These are phyloP conservation scores for Malus hybrid DNA, from an alignment of 331 rosid genomes.

Conservation along the genomic window DNA sequence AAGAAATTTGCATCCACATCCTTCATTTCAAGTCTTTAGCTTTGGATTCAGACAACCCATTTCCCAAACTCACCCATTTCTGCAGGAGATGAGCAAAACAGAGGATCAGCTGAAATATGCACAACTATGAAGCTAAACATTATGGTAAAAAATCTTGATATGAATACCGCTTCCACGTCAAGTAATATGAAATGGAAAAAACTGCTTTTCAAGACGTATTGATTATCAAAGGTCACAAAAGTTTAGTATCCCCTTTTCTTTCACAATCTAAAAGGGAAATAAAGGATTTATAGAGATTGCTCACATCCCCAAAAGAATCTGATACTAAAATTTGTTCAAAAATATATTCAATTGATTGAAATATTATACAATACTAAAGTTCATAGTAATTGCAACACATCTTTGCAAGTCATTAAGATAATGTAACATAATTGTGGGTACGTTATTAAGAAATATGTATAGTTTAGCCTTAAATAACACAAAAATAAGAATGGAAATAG, in stretches of 20 bases:
- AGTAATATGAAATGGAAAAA: no score
- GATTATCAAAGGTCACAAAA: neutral
- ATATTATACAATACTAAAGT: neutral
- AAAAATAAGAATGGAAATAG: neutral
- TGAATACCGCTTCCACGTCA: neutral
- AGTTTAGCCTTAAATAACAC: neutral
- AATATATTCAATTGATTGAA: neutral
- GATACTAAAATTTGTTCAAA: neutral
- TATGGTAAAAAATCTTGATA: neutral
- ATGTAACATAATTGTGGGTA: neutral
- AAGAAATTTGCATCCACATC: no score
- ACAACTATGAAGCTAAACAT: neutral
- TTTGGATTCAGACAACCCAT: no score
- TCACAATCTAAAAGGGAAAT: neutral
- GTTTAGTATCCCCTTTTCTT: neutral
- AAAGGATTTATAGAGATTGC: neutral
- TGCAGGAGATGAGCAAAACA: no score
- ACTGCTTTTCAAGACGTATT: neutral
- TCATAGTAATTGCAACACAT: neutral
- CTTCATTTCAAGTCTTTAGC: no score
- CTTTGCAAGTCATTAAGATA: neutral
- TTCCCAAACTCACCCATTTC: no score
- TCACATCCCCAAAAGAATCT: neutral
- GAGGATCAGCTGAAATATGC: no score
- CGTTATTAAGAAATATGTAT: neutral